Percentiles rank a stretch among this genome's conserved stretches.
Evolutionary conservation across 106 monocot species (phyloP).

Genomic region (Cymbidium sinense): DNA sequence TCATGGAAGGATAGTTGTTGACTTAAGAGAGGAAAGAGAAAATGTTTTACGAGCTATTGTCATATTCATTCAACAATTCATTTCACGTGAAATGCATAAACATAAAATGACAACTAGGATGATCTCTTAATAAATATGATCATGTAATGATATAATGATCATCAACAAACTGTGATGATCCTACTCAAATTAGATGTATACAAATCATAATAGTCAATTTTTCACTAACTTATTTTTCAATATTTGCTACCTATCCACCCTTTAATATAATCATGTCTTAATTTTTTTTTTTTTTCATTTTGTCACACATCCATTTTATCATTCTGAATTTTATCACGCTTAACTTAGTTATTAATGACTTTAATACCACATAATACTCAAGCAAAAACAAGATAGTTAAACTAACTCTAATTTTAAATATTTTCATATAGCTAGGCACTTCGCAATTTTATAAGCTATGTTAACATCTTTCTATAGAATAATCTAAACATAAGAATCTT

Average conservation of each 20-base stretch:
- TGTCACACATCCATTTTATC: neutral
- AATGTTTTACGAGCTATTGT: neutral
- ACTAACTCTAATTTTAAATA: no score
- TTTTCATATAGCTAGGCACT: neutral
- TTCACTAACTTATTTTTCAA: neutral
- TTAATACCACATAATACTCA: no score
- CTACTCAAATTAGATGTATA: neutral
- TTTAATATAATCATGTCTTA: neutral
- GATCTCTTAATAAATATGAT: neutral
- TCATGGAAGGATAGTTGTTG: neutral
- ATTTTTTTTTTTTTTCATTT: neutral
- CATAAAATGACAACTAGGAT: neutral
- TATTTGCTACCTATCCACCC: neutral
- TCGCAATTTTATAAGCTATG: neutral
- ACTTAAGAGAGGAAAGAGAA: neutral
- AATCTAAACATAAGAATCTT: neutral
- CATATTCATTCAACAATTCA: neutral
- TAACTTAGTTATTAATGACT: no score
- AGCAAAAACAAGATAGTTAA: no score
- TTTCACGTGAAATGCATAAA: neutral
- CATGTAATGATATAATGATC: neutral
- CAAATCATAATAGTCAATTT: neutral
- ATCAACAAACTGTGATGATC: neutral
- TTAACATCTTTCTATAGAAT: neutral
- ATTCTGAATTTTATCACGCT: no score